phyloP scores from a whole-genome alignment of 371 early-diverging fungal species.

The Actinomortierella ambigua region DNA sequence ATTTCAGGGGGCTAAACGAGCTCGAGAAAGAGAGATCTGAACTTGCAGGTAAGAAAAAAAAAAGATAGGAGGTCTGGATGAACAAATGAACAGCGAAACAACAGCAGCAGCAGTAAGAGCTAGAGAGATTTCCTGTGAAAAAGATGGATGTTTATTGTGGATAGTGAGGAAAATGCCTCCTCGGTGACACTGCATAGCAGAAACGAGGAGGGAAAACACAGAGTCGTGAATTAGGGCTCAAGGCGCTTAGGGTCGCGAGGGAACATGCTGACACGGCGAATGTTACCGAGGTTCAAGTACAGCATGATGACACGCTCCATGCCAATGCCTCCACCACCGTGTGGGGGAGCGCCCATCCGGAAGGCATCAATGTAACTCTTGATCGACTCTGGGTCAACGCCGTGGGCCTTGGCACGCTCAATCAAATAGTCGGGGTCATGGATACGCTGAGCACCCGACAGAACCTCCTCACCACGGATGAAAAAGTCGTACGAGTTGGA shows the following conservation, averaged over 20 bases:
- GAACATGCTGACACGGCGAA: constrained; percentile 96
- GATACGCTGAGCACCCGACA: constrained; percentile 99
- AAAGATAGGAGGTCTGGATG: no score
- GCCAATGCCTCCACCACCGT: constrained; percentile 99
- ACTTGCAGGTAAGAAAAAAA: no score
- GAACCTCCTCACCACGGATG: constrained; percentile 99
- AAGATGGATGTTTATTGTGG: no score
- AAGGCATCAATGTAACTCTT: constrained; percentile 97
- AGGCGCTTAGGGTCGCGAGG: constrained; percentile 99
- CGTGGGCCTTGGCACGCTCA: constrained; percentile 84
- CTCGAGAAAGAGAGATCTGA: no score
- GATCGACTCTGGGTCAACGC: constrained; percentile 85
- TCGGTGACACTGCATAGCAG: no score
- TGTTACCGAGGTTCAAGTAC: constrained; percentile 96
- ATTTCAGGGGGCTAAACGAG: no score
- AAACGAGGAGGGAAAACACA: no score
- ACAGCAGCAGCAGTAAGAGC: no score
- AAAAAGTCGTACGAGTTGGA: constrained; percentile 99
- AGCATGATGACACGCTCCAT: constrained; percentile 98
- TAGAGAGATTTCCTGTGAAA: no score
- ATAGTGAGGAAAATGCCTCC: no score
- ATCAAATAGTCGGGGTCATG: constrained; percentile 89
- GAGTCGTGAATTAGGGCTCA: constrained; percentile 87
- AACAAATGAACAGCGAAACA: no score
- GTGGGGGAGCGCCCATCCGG: constrained; percentile 99